phyloP scores from a whole-genome alignment of 2,329 filamentous ascomycete genomes.

The Magnaporthales sp. region DNA sequence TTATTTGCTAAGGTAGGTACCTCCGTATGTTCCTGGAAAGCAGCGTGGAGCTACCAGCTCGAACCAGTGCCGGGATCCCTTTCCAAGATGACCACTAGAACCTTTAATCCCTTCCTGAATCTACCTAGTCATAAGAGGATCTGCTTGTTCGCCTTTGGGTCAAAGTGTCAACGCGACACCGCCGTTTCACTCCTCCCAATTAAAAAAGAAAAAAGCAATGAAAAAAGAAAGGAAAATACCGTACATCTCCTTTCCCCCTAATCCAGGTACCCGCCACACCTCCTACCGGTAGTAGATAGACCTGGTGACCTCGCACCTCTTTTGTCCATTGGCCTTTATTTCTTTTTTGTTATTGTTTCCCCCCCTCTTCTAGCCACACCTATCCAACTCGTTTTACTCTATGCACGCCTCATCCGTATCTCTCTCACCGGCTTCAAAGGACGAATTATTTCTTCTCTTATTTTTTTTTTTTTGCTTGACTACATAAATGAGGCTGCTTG shows the following conservation, averaged over 20 bases:
- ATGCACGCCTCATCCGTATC: not conserved
- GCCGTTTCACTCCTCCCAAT: not conserved
- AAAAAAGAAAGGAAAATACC: not conserved
- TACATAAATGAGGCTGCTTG: conserved; percentile 3
- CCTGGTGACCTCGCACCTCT: not conserved
- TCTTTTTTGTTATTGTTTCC: conserved; percentile 1
- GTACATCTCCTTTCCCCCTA: not conserved
- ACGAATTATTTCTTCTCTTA: conserved; percentile 1
- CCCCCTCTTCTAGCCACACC: not conserved
- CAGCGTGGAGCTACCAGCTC: not conserved
- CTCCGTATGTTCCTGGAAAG: not conserved
- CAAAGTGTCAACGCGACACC: not conserved
- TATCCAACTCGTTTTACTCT: not conserved
- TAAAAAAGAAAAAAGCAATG: not conserved
- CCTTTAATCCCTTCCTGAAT: not conserved
- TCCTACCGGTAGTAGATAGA: not conserved
- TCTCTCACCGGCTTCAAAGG: not conserved
- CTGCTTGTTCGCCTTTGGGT: not conserved
- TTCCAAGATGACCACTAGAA: not conserved
- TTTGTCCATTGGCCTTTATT: conserved; percentile 3
- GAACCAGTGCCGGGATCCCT: not conserved
- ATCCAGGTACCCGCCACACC: not conserved
- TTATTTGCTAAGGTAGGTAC: not conserved
- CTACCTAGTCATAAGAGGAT: not conserved
- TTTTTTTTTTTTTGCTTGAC: conserved; percentile 4